phyloP scores from a whole-genome alignment of 83 land plant species.

The Thuja plicata region DNA sequence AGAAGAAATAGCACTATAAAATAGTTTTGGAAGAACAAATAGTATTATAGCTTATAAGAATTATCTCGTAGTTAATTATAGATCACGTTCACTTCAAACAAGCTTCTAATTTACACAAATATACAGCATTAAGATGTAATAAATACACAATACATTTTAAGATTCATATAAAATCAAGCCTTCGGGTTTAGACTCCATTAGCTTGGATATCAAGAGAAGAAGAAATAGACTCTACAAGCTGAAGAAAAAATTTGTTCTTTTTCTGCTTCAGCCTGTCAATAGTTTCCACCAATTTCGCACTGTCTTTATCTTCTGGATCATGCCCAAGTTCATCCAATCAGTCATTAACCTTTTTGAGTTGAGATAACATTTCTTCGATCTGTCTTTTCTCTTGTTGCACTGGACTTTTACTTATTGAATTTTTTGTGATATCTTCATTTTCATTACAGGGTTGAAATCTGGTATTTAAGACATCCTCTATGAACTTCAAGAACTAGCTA shows the following conservation, averaged over 20 bases:
- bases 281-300: conserved; percentile 21
- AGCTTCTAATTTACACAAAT: no score
- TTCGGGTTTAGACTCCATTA: no score
- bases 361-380: conserved; percentile 52
- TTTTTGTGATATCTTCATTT: conserved; percentile 19
- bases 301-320: conserved; percentile 19
- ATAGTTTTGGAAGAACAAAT: no score
- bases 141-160: no score
- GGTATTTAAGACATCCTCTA: conserved; percentile 45
- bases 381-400: conserved; percentile 21
- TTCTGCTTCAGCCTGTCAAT: conserved; percentile 58
- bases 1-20: no score
- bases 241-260: conserved; percentile 51
- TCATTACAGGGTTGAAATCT: conserved; percentile 33
- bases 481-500: conserved; percentile 65
- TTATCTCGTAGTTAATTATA: no score
- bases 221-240: conserved; percentile 26
- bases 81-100: no score
- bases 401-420: conserved; percentile 19
- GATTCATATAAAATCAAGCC: not conserved
- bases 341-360: no score
- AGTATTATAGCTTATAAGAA: no score
- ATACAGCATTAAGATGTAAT: no score
- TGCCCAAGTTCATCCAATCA: no score
- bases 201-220: conserved; percentile 15